Evolutionary conservation across 2,329 filamentous ascomycete genomes (phyloP).

Genomic region (Phialemonium atrogriseum): DNA sequence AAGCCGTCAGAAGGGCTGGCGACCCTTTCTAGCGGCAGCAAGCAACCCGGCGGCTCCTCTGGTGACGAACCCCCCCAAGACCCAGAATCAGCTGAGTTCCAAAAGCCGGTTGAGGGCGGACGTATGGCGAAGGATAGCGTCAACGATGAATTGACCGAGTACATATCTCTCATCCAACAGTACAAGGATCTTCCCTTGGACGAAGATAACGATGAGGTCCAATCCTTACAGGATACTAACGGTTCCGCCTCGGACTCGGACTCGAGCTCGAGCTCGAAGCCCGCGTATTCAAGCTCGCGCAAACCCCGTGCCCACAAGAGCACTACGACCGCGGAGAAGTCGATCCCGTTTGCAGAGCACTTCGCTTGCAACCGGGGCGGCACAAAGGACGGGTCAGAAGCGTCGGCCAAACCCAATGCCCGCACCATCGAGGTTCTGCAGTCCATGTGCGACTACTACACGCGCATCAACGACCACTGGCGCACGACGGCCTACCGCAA

Average conservation of each 20-base stretch:
- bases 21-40: too few species aligned
- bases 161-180: slow-evolving; percentile 55
- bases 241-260: slow-evolving; percentile 13
- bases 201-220: slow-evolving; percentile 30
- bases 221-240: slow-evolving; percentile 12
- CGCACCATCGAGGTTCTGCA: slow-evolving; percentile 69
- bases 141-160: slow-evolving; percentile 51
- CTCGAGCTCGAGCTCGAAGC: not conserved
- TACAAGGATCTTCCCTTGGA: slow-evolving; percentile 51
- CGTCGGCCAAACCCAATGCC: slow-evolving; percentile 57
- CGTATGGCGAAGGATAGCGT: not conserved
- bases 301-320: slow-evolving; percentile 13
- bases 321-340: slow-evolving; percentile 11
- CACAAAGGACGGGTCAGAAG: slow-evolving; percentile 27
- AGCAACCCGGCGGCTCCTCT: not conserved
- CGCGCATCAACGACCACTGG: slow-evolving; percentile 68
- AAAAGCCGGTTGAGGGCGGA: too few species aligned
- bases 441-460: slow-evolving; percentile 73
- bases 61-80: not conserved
- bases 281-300: too few species aligned
- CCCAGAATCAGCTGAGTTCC: too few species aligned
- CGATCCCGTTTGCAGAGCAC: slow-evolving; percentile 32
- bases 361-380: slow-evolving; percentile 49
- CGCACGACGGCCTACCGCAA: slow-evolving; percentile 67
- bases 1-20: not conserved